phyloP scores from a whole-genome alignment of 1,139 yeast species.

The Suhomyces guaymorum region DNA sequence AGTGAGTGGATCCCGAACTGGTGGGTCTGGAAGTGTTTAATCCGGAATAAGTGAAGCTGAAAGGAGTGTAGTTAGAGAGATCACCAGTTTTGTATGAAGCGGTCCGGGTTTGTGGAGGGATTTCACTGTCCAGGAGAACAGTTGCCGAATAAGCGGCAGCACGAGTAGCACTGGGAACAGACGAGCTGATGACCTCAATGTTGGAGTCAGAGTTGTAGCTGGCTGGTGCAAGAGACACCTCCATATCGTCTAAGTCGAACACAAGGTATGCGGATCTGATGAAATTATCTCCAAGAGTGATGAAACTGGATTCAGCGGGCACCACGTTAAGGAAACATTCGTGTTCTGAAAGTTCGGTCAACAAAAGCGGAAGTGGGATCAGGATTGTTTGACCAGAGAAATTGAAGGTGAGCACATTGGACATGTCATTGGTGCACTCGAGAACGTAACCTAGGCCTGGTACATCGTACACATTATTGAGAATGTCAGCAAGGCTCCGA shows the following conservation, averaged over 20 bases:
- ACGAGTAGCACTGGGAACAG: slow-evolving; percentile 48
- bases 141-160: slow-evolving; percentile 41
- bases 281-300: slow-evolving; percentile 69
- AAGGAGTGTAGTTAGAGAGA: too few species aligned
- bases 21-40: too few species aligned
- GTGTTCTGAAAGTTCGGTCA: slow-evolving; percentile 10
- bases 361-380: slow-evolving; percentile 47
- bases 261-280: slow-evolving; percentile 75
- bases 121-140: slow-evolving; percentile 12
- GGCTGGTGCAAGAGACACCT: slow-evolving; percentile 70
- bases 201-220: slow-evolving; percentile 37
- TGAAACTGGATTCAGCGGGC: too few species aligned
- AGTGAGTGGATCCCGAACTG: too few species aligned
- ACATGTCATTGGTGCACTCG: slow-evolving; percentile 22
- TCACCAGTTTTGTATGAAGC: slow-evolving; percentile 8
- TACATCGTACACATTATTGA: slow-evolving; percentile 34
- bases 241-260: slow-evolving; percentile 66
- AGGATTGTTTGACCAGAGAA: slow-evolving; percentile 54
- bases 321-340: slow-evolving; percentile 36
- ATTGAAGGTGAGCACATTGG: slow-evolving; percentile 36
- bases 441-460: slow-evolving; percentile 32
- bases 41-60: too few species aligned
- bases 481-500: slow-evolving; percentile 26
- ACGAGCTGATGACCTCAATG: slow-evolving; percentile 41
- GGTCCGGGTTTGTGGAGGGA: slow-evolving; percentile 13